Evolutionary conservation across 805 yeast genomes (phyloP).

Genomic region (Cyberlindnera euphorbiiphila): DNA sequence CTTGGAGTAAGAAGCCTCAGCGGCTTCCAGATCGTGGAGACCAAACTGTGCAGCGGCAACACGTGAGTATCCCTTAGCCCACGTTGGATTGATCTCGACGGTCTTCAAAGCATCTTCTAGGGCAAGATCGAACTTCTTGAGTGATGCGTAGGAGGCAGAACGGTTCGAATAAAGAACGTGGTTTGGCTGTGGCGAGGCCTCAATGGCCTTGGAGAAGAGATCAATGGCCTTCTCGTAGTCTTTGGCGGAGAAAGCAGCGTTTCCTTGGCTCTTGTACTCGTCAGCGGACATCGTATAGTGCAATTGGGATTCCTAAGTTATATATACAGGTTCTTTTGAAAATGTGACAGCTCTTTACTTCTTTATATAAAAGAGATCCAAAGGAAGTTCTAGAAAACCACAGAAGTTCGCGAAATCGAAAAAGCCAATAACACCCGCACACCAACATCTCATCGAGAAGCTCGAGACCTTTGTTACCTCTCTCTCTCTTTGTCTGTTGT

Average conservation of each 20-base stretch:
- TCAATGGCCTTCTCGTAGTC: conserved; percentile 79
- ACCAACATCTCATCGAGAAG: conserved; percentile 1
- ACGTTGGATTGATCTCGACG: conserved; percentile 71
- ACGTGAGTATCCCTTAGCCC: conserved; percentile 96
- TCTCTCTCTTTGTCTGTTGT: no score
- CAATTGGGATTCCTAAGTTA: background rate
- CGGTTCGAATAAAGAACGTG: conserved; percentile 93
- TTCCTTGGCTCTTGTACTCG: conserved; percentile 86
- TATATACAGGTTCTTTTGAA: no score
- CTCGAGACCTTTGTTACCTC: no score
- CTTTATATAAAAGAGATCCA: background rate
- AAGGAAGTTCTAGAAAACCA: conserved; percentile 14
- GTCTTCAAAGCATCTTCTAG: conserved; percentile 82
- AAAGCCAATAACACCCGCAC: conserved; percentile 10
- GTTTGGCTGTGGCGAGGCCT: conserved; percentile 74
- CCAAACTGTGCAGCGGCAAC: conserved; percentile 92
- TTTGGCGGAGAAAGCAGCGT: conserved; percentile 86
- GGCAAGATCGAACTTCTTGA: conserved; percentile 70
- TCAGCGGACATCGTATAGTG: conserved; percentile 51
- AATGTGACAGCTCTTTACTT: background rate
- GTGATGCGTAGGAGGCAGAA: conserved; percentile 85
- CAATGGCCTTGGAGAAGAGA: conserved; percentile 81
- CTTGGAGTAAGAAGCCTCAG: conserved; percentile 65
- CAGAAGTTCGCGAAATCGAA: no score
- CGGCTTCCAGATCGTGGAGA: conserved; percentile 72